These are phyloP conservation scores for Saxispiralis lemnorum DNA, from an alignment of 495 filamentous ascomycete species.

Conservation along the genomic window DNA sequence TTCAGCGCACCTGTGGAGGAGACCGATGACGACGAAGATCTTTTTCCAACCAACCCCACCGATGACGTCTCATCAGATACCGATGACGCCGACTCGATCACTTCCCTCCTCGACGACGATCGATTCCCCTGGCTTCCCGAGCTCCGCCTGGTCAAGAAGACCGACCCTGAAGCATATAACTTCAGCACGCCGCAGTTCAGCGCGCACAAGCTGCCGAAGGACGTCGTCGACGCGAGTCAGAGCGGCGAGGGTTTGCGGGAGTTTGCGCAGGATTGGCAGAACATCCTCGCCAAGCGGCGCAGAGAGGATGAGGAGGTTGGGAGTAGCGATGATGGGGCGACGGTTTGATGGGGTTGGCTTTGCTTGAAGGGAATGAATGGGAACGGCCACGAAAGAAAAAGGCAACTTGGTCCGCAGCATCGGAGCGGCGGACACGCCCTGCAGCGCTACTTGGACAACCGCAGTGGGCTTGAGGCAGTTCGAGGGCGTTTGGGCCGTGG, in stretches of 20 bases:
- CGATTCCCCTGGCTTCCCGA: constrained; percentile 52
- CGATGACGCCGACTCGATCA: constrained; percentile 1
- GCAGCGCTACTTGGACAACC: no score
- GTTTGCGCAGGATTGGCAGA: constrained; percentile 75
- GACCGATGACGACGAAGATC: not conserved
- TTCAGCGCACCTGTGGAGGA: not conserved
- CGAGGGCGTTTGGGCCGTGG: no score
- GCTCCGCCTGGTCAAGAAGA: constrained; percentile 59
- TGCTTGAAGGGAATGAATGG: no score
- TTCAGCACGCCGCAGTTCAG: constrained; percentile 79
- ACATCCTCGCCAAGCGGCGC: constrained; percentile 45
- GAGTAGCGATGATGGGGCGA: constrained; percentile 22
- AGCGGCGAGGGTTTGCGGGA: constrained; percentile 63
- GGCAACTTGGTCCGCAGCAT: no score
- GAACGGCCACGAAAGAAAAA: no score
- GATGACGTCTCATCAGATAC: not conserved
- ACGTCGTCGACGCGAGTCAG: constrained; percentile 79
- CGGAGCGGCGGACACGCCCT: no score
- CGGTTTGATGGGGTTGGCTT: not conserved
- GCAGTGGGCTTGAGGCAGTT: no score
- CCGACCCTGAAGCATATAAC: constrained; percentile 72
- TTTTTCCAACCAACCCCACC: not conserved
- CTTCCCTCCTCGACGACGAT: constrained; percentile 32
- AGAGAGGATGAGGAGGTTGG: constrained; percentile 29
- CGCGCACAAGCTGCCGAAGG: constrained; percentile 84